phyloP scores from a whole-genome alignment of 2,329 filamentous ascomycete genomes.

The Penicillium fuscoglaucum region DNA sequence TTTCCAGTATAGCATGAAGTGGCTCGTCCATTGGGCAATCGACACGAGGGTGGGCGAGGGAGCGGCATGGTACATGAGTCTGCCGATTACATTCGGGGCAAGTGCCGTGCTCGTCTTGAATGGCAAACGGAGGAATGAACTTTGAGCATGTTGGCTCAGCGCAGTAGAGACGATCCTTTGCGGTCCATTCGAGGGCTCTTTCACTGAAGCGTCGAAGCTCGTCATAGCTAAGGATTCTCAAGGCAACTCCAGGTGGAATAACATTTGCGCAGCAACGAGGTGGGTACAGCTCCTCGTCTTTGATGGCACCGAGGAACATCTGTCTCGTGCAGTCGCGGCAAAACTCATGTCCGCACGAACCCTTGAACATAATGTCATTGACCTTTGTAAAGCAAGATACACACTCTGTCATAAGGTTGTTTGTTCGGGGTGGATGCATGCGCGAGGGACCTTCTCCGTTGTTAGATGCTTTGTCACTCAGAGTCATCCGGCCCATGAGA shows the following conservation, averaged over 20 bases:
- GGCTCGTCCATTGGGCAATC: conserved; percentile 19
- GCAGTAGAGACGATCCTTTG: conserved; percentile 22
- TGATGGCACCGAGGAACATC: conserved; percentile 18
- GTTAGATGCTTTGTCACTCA: not conserved
- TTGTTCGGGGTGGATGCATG: not conserved
- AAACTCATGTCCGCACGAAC: not conserved
- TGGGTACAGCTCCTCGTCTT: conserved; percentile 21
- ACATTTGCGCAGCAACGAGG: conserved; percentile 20
- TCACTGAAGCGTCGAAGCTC: conserved; percentile 16
- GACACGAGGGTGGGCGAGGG: conserved; percentile 16
- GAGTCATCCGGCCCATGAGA: conserved; percentile 2
- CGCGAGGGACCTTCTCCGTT: conserved; percentile 1
- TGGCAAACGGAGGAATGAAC: conserved; percentile 19
- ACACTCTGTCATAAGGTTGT: not conserved
- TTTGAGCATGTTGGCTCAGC: conserved; percentile 20
- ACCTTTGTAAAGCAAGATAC: conserved; percentile 4
- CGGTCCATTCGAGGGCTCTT: conserved; percentile 16
- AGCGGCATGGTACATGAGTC: conserved; percentile 20
- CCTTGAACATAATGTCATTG: not conserved
- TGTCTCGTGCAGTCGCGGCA: conserved; percentile 10
- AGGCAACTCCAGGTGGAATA: conserved; percentile 4
- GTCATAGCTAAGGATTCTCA: conserved; percentile 7
- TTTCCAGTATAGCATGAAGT: conserved; percentile 12
- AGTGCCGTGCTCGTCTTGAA: conserved; percentile 12
- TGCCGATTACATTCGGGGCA: conserved; percentile 15